Percentiles rank a stretch among this genome's conserved stretches.
phyloP scores from a whole-genome alignment of 768 basidiomycete genomes.

The Boletus pseudopeckii region DNA sequence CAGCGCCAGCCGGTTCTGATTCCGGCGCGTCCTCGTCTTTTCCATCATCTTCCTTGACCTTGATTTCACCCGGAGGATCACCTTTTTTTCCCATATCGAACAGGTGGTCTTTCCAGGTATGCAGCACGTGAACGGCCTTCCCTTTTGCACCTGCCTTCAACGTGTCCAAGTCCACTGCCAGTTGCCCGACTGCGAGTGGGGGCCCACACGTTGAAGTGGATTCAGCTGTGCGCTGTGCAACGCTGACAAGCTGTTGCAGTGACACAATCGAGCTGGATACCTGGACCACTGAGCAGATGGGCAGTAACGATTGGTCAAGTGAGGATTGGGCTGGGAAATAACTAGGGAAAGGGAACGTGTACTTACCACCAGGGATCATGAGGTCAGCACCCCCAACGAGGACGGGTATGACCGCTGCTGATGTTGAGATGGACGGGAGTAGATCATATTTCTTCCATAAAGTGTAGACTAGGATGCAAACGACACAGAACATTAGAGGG shows the following conservation, averaged over 20 bases:
- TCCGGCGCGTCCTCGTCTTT: slow-evolving; percentile 7
- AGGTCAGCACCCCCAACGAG: slow-evolving; percentile 80
- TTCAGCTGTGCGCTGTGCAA: slow-evolving; percentile 47
- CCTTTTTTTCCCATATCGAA: slow-evolving; percentile 70
- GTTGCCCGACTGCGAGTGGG: slow-evolving; percentile 73
- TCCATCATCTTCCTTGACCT: slow-evolving; percentile 20
- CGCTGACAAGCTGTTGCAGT: slow-evolving; percentile 56
- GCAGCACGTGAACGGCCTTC: slow-evolving; percentile 70
- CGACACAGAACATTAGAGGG: not conserved
- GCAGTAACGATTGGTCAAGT: not conserved
- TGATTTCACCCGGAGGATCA: slow-evolving; percentile 48
- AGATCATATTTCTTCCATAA: slow-evolving; percentile 72
- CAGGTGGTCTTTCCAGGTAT: slow-evolving; percentile 74
- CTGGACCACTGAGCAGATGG: slow-evolving; percentile 48
- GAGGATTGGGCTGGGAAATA: not conserved
- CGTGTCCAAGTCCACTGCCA: slow-evolving; percentile 55
- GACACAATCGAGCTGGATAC: slow-evolving; percentile 38
- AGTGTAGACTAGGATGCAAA: slow-evolving; percentile 53
- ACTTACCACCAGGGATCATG: slow-evolving; percentile 83
- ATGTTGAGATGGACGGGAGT: slow-evolving; percentile 69
- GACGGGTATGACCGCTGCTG: slow-evolving; percentile 64
- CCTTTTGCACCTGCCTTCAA: slow-evolving; percentile 59
- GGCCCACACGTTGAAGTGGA: slow-evolving; percentile 30
- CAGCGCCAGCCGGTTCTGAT: slow-evolving; percentile 6
- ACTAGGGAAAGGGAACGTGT: not conserved